A percentile compares a stretch with the other conserved stretches of the same genome.
Conservation (phyloP, 1,139 yeast species). For the Candida glucosophila region DNA sequence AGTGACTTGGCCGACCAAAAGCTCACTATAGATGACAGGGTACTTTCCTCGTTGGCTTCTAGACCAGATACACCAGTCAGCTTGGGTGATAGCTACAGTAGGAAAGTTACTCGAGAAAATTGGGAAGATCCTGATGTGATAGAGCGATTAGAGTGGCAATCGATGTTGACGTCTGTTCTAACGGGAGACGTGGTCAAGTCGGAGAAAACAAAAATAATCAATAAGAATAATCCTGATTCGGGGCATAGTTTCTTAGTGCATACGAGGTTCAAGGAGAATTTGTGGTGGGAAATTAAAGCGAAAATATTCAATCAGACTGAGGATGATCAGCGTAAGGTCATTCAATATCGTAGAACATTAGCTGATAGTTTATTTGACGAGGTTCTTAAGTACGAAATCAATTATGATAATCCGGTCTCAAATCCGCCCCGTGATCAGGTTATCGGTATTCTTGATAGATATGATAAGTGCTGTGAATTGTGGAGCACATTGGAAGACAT, state of each 20-base stretch:
- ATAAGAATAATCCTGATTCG: conserved; percentile 31
- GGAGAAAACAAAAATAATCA: conserved; percentile 75
- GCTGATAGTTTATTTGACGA: conserved; percentile 73
- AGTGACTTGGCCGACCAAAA: conserved; percentile 37
- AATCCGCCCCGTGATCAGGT: conserved; percentile 43
- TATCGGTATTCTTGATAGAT: conserved; percentile 45
- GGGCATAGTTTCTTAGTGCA: conserved; percentile 42
- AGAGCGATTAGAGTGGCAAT: conserved; percentile 93
- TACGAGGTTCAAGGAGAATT: conserved; percentile 61
- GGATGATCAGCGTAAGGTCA: conserved; percentile 67
- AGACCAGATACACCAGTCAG: conserved; percentile 23
- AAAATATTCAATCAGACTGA: conserved; percentile 74
- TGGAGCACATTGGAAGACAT: conserved; percentile 80
- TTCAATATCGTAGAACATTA: conserved; percentile 63
- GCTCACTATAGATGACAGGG: conserved; percentile 32
- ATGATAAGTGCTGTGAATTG: conserved; percentile 61
- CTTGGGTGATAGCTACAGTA: conserved; percentile 23
- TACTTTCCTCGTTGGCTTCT: conserved; percentile 29
- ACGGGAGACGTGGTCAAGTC: conserved; percentile 92
- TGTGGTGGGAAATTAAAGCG: conserved; percentile 78
- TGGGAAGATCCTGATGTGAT: conserved; percentile 56
- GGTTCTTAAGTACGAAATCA: conserved; percentile 53
- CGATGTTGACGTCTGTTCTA: conserved; percentile 81
- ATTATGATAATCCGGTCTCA: conserved; percentile 23
- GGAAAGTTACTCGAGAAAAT: conserved; percentile 31